phyloP scores from a whole-genome alignment of 129 eudicot species.

The Artemisia annua region DNA sequence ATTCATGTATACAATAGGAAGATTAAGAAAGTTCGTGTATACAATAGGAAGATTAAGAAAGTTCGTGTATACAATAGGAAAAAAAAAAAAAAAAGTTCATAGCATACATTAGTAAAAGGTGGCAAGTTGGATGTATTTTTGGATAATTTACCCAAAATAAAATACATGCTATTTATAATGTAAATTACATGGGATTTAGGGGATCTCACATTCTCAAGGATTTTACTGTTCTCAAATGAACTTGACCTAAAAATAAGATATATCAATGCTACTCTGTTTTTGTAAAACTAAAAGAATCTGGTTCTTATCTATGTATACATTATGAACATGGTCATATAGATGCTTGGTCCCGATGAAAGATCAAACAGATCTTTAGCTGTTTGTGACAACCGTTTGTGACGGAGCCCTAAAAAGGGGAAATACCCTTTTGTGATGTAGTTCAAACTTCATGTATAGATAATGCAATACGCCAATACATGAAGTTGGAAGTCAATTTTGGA shows the following conservation, averaged over 20 bases:
- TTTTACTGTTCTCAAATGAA: too few relatives aligned
- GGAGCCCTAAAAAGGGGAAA: background rate
- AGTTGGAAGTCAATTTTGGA: background rate
- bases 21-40: too few relatives aligned
- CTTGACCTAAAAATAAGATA: background rate
- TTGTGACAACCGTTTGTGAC: slow-evolving; percentile 2
- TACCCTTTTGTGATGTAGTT: slow-evolving; percentile 11
- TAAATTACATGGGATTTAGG: too few relatives aligned
- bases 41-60: too few relatives aligned
- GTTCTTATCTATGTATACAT: slow-evolving; percentile 53
- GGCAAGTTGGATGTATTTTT: too few relatives aligned
- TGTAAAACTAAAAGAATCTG: slow-evolving; percentile 37
- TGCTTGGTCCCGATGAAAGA: slow-evolving; percentile 33
- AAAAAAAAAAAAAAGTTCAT: too few relatives aligned
- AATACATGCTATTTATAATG: too few relatives aligned
- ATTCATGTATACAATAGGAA: too few relatives aligned
- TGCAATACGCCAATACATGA: slow-evolving; percentile 8
- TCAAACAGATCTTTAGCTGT: slow-evolving; percentile 1
- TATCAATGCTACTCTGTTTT: background rate
- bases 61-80: too few relatives aligned
- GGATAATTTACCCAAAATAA: too few relatives aligned
- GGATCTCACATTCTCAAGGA: too few relatives aligned
- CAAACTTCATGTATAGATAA: slow-evolving; percentile 17
- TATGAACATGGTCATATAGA: slow-evolving; percentile 34
- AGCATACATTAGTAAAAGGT: too few relatives aligned